phyloP scores from a whole-genome alignment of 495 filamentous ascomycete genomes.

The Gamarada debralockiae region DNA sequence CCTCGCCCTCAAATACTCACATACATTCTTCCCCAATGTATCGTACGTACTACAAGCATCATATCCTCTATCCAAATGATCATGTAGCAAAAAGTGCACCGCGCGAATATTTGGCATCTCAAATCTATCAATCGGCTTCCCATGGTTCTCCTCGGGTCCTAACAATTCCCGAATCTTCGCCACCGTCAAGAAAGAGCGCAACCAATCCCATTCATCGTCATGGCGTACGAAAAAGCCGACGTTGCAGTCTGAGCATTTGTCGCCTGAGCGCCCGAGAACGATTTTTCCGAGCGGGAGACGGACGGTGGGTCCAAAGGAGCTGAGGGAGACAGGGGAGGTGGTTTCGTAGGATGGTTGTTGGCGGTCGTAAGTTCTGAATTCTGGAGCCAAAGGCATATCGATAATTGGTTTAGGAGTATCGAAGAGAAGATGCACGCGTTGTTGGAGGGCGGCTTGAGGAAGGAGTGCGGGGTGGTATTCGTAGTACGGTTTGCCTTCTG shows the following conservation, averaged over 20 bases:
- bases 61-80: conserved; percentile 49
- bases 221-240: conserved; percentile 28
- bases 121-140: background rate
- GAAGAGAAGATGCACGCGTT: conserved; percentile 44
- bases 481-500: too few relatives aligned
- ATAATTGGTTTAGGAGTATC: conserved; percentile 12
- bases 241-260: conserved; percentile 32
- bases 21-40: conserved; percentile 53
- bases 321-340: conserved; percentile 26
- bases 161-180: conserved; percentile 15
- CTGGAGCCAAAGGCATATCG: too few relatives aligned
- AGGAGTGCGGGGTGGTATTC: too few relatives aligned
- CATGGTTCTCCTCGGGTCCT: background rate
- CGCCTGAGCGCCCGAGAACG: conserved; percentile 28
- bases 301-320: conserved; percentile 23
- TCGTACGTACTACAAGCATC: conserved; percentile 44
- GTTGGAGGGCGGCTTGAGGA: too few relatives aligned
- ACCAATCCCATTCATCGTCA: conserved; percentile 30
- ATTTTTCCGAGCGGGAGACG: conserved; percentile 20
- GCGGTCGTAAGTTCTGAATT: conserved; percentile 6
- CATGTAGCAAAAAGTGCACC: conserved; percentile 54
- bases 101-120: conserved; percentile 24
- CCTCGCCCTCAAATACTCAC: conserved; percentile 45
- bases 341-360: background rate
- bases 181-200: conserved; percentile 24